Base-by-base conservation (phyloP, 768 basidiomycete species). In the Mrakia blollopis region DNA sequence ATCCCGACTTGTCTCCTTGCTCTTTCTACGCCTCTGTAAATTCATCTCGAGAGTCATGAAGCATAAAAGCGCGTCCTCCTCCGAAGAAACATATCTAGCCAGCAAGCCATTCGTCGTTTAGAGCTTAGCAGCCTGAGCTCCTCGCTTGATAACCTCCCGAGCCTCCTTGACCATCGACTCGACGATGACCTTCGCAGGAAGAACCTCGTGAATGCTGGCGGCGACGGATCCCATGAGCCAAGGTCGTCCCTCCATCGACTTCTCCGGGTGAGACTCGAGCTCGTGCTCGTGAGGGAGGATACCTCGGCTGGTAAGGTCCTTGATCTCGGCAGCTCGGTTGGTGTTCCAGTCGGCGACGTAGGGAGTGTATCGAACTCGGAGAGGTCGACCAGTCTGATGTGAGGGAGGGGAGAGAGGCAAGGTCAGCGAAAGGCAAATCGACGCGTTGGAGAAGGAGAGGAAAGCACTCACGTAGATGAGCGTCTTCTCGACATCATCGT, bases 151-250 rank as follows among this genome's bases (percentile, higher is more conserved):
- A 13, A 39, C 32, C 30, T 39, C 72, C 57, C 47, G 60, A 2
- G 77, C 72, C 35, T 69, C 72, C 9, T 18, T 14, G n/a, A 74
- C 77, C 93, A 95, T 94, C 77, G 87, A 86, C 39, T 94, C 92
- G 68, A 94, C 86, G 79, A 95, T 95, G 70, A 86, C 86, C 85
- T 93, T 88, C 10, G 94, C 94, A 8, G 94, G 92, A 16, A 89
- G 86, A 47, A 96, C 83, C 1, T 94, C 91, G 32, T 83, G 74
- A 78, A 86, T 85, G 61, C 83, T 68, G 2, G 87, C 89, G 21
- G 92, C 87, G 41, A 94, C 92, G 74, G 89, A 88, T 70, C 94
- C 95, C 86, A 95, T 92, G 68, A 95, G 86, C 90, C 91, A 95
- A 32, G 89, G 84, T 84, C 65, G 65, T 11, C 54, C 75, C 73